Base-by-base conservation (phyloP, 1,284 basidiomycete species). In the Ganoderma resinaceum region DNA sequence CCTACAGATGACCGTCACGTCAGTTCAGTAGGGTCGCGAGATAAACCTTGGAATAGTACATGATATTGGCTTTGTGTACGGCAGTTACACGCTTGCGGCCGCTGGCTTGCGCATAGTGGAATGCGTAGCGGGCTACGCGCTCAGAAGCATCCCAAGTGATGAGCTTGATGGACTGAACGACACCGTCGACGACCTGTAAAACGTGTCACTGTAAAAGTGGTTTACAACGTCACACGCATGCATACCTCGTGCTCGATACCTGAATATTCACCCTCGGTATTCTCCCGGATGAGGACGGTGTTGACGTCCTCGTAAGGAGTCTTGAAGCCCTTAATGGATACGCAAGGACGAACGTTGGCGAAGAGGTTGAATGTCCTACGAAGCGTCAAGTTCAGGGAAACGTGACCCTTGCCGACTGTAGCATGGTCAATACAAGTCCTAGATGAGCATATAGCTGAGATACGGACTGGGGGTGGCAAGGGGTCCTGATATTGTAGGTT, bases 41-140 rank as follows among this genome's bases (percentile, higher is more conserved):
- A 29, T 18, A 59, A 14, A 26, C 33, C 63, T 29, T 31, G 16
- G 62, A 43, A 18, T 79, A 90, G 71, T 72, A 94, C 96, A 99
- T 99, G 85, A 99, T 99, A 80, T 98, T 98, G 52, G 98, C 98
- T 86, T 99, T 99, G 88, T 99, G 98, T 52, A 99, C 98, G 58
- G 98, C 98, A 40, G 97, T 99, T 72, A 99, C 98, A 76, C 95
- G 92, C 81, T 92, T 92, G 73, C 98, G 87, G 75, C 94, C 94
- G 78, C 90, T 92, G 70, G 93, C 87, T 78, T 93, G 89, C 42
- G 98, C 98, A 79, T 99, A 98, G 83, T 99, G 90, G 90, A 99
- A 99, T 18, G 98, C 98, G 81, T 99, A 99, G 68, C 96, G 92
- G 61, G 98, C 97, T 66, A 99, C 97, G 69, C 98, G 95, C 83